These are phyloP conservation scores for Cladorrhinum sp. DNA, from an alignment of 2,329 filamentous ascomycete species.

Conservation along the genomic window DNA sequence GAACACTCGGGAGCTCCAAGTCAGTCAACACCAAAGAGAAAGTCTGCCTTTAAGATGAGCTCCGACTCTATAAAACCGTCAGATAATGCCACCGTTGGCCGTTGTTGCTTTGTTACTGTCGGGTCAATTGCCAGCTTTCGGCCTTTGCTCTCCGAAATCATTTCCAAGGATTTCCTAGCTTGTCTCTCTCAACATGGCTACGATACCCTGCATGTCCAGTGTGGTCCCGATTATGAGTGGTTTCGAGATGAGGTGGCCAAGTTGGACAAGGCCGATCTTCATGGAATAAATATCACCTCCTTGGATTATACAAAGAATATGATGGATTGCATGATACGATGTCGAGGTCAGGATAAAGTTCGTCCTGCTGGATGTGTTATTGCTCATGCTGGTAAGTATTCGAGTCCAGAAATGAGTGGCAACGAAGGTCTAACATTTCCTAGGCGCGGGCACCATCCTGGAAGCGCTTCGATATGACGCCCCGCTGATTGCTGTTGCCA, in stretches of 20 bases:
- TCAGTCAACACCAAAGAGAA: background rate
- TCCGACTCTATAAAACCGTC: background rate
- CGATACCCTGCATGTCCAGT: conserved; percentile 74
- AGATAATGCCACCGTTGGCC: background rate
- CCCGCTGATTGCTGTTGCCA: conserved; percentile 86
- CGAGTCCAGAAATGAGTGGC: too few species aligned
- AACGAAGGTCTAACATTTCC: conserved; percentile 11
- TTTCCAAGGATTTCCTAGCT: conserved; percentile 60
- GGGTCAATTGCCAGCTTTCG: conserved; percentile 87
- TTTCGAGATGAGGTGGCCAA: conserved; percentile 40
- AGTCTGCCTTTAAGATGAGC: background rate
- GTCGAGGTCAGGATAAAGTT: conserved; percentile 45
- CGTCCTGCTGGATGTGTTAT: conserved; percentile 70
- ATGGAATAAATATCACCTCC: conserved; percentile 52
- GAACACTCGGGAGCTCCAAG: background rate
- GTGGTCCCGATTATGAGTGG: conserved; percentile 65
- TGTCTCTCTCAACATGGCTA: conserved; percentile 60
- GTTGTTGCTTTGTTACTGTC: conserved; percentile 76
- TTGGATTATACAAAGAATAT: conserved; percentile 69
- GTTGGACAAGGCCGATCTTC: conserved; percentile 24
- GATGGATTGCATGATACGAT: conserved; percentile 54
- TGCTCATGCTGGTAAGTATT: conserved; percentile 74
- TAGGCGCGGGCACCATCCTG: conserved; percentile 86
- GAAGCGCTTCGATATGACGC: conserved; percentile 72
- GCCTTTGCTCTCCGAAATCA: conserved; percentile 63